Evolutionary conservation across 306 rosid genomes (phyloP).

Genomic region (Benincasa hispida): DNA sequence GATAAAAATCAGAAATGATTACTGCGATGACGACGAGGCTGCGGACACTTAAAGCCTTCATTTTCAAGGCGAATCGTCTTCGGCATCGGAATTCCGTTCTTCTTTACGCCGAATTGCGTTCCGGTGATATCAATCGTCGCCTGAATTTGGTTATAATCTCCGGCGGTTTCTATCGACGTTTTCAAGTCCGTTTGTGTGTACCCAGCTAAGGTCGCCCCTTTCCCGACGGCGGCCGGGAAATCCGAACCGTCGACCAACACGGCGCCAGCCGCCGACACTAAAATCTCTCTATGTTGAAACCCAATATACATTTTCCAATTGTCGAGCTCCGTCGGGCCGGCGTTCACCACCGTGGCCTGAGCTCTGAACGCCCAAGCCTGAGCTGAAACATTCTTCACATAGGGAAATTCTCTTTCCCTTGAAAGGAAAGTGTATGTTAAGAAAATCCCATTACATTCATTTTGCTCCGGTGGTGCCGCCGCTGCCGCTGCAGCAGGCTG

Average conservation of each 20-base stretch:
- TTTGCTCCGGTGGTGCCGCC: slow-evolving; percentile 12
- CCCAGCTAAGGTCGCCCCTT: slow-evolving; percentile 50
- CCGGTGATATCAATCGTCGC: slow-evolving; percentile 33
- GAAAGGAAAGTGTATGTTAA: slow-evolving; percentile 33
- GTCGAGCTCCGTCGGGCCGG: slow-evolving; percentile 36
- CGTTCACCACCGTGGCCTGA: slow-evolving; percentile 34
- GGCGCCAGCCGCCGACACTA: slow-evolving; percentile 48
- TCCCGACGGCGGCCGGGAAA: slow-evolving; percentile 45
- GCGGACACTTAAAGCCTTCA: slow-evolving; percentile 70
- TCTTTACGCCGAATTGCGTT: slow-evolving; percentile 44
- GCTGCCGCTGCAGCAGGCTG: neutral
- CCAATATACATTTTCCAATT: slow-evolving; percentile 70
- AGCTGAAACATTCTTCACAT: slow-evolving; percentile 37
- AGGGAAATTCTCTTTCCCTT: slow-evolving; percentile 40
- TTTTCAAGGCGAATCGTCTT: slow-evolving; percentile 46
- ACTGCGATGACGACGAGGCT: slow-evolving; percentile 25
- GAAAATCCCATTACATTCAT: slow-evolving; percentile 18
- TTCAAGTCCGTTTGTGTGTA: slow-evolving; percentile 33
- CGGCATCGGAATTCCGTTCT: slow-evolving; percentile 43
- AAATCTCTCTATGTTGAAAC: slow-evolving; percentile 60
- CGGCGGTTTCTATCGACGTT: slow-evolving; percentile 55
- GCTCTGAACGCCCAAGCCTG: slow-evolving; percentile 84
- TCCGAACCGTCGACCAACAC: slow-evolving; percentile 34
- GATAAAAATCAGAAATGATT: neutral
- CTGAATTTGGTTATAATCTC: slow-evolving; percentile 40